Conservation (phyloP, 805 yeast species). For the Candida xiaguanensis region DNA sequence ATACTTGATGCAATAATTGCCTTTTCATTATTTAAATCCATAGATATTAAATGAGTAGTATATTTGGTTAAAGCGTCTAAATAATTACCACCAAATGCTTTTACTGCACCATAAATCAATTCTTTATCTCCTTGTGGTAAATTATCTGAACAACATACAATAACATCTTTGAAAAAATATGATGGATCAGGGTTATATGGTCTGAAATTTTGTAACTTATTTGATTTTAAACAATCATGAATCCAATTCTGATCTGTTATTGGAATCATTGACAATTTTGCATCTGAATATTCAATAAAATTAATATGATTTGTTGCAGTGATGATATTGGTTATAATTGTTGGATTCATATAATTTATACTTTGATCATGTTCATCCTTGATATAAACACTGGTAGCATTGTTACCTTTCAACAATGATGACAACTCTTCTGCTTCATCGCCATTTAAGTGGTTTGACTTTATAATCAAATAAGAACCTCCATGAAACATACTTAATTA, state of each 20-base stretch:
- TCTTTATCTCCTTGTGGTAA: constrained; percentile 59
- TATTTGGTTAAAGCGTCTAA: constrained; percentile 58
- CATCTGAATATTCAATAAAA: constrained; percentile 48
- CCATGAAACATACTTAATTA: constrained; percentile 6
- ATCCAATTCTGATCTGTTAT: constrained; percentile 65
- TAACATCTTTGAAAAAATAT: constrained; percentile 58
- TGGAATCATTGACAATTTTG: constrained; percentile 57
- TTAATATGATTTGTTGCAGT: constrained; percentile 38
- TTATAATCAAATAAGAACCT: constrained; percentile 17
- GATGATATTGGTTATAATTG: constrained; percentile 45
- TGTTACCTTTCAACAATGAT: constrained; percentile 16
- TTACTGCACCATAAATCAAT: constrained; percentile 62
- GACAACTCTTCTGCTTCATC: constrained; percentile 12
- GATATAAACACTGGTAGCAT: constrained; percentile 19
- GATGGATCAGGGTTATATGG: constrained; percentile 71
- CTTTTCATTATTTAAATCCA: constrained; percentile 50
- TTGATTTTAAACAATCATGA: constrained; percentile 38
- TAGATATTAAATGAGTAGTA: constrained; percentile 77
- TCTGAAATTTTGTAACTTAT: constrained; percentile 47
- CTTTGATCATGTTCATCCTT: constrained; percentile 12
- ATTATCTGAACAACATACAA: constrained; percentile 57
- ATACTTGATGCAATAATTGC: constrained; percentile 51
- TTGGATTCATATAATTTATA: constrained; percentile 8
- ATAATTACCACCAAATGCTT: constrained; percentile 75
- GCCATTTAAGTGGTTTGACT: constrained; percentile 14